phyloP scores from a whole-genome alignment of 2,329 filamentous ascomycete genomes.

The Uncinocarpus reesii region DNA sequence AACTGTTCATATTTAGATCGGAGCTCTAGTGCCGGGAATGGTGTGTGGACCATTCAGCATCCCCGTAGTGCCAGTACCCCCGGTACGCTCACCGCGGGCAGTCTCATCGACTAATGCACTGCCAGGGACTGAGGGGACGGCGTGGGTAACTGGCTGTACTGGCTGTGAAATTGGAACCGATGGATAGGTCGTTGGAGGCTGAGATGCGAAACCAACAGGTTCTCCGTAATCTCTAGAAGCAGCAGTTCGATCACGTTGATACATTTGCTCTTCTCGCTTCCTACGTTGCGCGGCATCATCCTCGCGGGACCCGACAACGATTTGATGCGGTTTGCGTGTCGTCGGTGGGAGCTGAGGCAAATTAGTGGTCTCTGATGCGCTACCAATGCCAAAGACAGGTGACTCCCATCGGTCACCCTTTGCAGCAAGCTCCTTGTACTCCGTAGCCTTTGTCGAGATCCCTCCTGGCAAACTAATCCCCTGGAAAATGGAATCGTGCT shows the following conservation, averaged over 20 bases:
- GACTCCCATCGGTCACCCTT: conserved; percentile 94
- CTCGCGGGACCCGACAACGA: conserved; percentile 21
- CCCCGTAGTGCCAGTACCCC: neutral
- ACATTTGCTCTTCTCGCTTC: too few species aligned
- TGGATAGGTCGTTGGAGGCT: conserved; percentile 5
- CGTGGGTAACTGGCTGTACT: neutral
- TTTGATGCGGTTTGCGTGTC: conserved; percentile 49
- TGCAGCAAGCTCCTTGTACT: conserved; percentile 76
- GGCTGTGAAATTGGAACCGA: neutral
- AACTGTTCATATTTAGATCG: neutral
- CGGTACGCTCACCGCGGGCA: neutral
- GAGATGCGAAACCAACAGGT: neutral
- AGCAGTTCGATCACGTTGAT: too few species aligned
- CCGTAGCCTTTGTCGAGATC: conserved; percentile 85
- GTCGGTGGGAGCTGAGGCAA: conserved; percentile 52
- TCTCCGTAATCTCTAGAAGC: too few species aligned
- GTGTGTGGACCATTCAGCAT: neutral
- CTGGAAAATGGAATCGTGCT: conserved; percentile 87
- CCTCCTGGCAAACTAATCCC: conserved; percentile 75
- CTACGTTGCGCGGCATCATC: conserved; percentile 4
- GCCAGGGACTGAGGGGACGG: neutral
- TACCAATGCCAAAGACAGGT: conserved; percentile 81
- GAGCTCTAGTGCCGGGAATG: conserved; percentile 10
- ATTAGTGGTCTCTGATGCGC: conserved; percentile 59
- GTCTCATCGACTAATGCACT: neutral